These are phyloP conservation scores for Artomyces pyxidatus DNA, from an alignment of 768 basidiomycete species.

Conservation along the genomic window DNA sequence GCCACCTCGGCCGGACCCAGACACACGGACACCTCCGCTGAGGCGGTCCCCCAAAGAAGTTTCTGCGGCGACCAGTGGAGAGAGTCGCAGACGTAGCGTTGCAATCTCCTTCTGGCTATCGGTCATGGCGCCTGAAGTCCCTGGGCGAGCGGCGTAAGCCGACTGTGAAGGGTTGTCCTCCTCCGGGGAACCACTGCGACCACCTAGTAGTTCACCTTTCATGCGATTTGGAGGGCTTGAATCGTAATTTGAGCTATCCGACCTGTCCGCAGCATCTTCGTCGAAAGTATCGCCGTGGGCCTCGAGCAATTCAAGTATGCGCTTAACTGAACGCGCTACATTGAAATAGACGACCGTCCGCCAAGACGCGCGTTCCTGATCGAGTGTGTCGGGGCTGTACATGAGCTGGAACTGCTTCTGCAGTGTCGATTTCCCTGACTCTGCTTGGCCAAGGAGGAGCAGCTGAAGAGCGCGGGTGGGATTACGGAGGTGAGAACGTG, in stretches of 20 bases:
- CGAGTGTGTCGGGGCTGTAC: constrained; percentile 65
- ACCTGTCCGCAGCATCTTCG: neutral
- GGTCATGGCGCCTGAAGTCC: neutral
- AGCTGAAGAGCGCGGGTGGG: constrained; percentile 31
- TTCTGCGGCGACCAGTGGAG: constrained; percentile 55
- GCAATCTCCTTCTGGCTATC: constrained; percentile 15
- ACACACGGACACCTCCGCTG: constrained; percentile 64
- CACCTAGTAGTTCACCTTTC: neutral
- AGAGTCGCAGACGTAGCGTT: constrained; percentile 46
- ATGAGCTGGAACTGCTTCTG: constrained; percentile 79
- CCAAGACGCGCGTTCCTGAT: constrained; percentile 69
- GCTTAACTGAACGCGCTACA: constrained; percentile 37
- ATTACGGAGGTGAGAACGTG: constrained; percentile 13
- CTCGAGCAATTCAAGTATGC: constrained; percentile 26
- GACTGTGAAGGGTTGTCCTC: neutral
- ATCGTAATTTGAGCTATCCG: constrained; percentile 1
- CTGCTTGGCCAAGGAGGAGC: constrained; percentile 70
- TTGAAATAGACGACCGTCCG: constrained; percentile 78
- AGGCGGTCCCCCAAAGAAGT: constrained; percentile 59
- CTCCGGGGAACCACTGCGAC: neutral
- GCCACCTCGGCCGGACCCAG: constrained; percentile 68
- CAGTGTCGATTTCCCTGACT: constrained; percentile 71
- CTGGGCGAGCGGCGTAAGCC: neutral
- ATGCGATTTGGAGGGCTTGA: constrained; percentile 3
- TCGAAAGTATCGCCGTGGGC: constrained; percentile 18